A percentile compares a stretch with the other conserved stretches of the same genome.
phyloP scores from a whole-genome alignment of 352 stramenopile species.

The Lagenidium giganteum region DNA sequence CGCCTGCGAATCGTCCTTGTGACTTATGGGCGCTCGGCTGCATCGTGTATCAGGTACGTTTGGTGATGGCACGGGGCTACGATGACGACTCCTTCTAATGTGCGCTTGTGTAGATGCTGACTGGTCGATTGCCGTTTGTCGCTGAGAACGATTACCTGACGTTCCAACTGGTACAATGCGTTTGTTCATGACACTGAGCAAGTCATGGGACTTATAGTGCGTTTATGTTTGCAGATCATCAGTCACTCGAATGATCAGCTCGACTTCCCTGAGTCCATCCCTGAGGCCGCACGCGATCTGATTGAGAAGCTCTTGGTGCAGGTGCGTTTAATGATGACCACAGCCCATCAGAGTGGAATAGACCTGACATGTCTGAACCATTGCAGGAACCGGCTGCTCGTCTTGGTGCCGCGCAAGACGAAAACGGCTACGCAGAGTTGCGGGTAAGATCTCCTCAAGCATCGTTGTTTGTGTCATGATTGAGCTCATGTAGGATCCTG shows the following conservation, averaged over 20 bases:
- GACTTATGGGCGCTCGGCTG: constrained; percentile 91
- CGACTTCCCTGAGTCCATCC: constrained; percentile 65
- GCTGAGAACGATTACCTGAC: constrained; percentile 89
- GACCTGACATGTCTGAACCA: constrained; percentile 21
- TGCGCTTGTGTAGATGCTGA: constrained; percentile 52
- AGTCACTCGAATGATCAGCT: constrained; percentile 75
- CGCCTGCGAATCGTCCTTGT: constrained; percentile 62
- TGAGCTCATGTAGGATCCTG: not conserved
- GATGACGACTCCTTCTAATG: not conserved
- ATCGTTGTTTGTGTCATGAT: not conserved
- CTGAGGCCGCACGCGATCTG: constrained; percentile 60
- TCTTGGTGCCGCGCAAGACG: constrained; percentile 61
- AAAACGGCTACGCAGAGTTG: constrained; percentile 59
- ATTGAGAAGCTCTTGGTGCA: constrained; percentile 75
- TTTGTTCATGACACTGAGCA: not conserved
- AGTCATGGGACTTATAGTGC: not conserved
- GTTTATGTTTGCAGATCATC: constrained; percentile 45
- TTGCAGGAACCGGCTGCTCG: constrained; percentile 37
- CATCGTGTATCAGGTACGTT: constrained; percentile 75
- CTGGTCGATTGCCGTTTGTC: constrained; percentile 79
- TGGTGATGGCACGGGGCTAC: not conserved
- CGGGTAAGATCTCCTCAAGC: constrained; percentile 33
- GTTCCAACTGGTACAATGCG: constrained; percentile 74
- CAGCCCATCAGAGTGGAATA: no score
- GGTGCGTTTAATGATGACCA: no score